Evolutionary conservation across 2,329 filamentous ascomycete species (phyloP).

Genomic region (Claviceps sp.): DNA sequence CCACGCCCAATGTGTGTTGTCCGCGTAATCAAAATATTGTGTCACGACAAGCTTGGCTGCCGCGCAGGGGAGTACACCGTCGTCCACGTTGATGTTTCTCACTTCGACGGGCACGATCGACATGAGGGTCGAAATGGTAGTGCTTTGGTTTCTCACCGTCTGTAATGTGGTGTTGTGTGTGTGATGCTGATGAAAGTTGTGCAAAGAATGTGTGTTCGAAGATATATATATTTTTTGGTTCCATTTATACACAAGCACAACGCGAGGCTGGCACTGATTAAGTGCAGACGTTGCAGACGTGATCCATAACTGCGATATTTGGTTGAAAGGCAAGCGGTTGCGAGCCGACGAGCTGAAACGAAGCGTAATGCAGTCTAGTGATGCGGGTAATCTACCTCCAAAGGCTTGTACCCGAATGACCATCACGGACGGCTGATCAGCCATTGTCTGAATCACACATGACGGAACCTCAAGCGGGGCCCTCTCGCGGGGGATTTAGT

Average conservation of each 20-base stretch:
- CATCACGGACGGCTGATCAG: background rate
- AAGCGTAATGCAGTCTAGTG: background rate
- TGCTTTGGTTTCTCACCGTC: background rate
- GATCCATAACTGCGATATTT: background rate
- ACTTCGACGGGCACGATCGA: slow-evolving; percentile 7
- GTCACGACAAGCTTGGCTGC: slow-evolving; percentile 33
- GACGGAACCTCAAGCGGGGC: background rate
- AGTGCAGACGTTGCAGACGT: background rate
- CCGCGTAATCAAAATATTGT: slow-evolving; percentile 23
- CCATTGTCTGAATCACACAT: background rate
- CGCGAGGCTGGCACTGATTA: background rate
- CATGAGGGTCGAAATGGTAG: slow-evolving; percentile 7
- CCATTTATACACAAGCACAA: background rate
- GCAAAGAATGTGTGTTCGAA: background rate
- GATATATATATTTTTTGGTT: no score
- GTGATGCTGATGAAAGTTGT: background rate
- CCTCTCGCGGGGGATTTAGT: background rate
- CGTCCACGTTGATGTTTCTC: slow-evolving; percentile 16
- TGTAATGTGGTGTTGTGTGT: background rate
- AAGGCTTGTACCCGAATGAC: background rate
- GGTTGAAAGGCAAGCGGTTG: background rate
- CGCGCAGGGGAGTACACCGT: slow-evolving; percentile 26
- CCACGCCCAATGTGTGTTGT: slow-evolving; percentile 29
- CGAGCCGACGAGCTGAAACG: background rate
- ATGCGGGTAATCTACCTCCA: background rate